These are phyloP conservation scores for Bacidia gigantensis DNA, from an alignment of 495 filamentous ascomycete genomes.

Conservation along the genomic window DNA sequence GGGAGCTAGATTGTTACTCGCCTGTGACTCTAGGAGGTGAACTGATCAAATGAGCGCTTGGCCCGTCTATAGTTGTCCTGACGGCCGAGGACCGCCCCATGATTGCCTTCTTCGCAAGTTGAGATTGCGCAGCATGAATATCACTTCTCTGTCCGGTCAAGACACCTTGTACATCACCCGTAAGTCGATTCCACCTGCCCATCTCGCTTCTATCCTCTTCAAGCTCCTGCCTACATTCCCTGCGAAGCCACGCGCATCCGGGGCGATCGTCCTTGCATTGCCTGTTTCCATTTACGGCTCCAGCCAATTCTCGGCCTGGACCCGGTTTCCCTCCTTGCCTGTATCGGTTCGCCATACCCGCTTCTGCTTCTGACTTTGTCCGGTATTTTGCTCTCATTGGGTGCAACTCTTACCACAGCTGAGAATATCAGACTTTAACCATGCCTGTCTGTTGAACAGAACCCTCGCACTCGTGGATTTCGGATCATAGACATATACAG, in stretches of 20 bases:
- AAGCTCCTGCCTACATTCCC: constrained; percentile 1
- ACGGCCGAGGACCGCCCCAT: not conserved
- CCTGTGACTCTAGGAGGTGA: not conserved
- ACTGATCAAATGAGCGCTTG: not conserved
- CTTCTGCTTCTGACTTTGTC: not conserved
- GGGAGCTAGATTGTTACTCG: too few species aligned
- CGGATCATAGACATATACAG: not conserved
- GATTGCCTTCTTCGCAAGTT: not conserved
- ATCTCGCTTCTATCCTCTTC: not conserved
- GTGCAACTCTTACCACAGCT: not conserved
- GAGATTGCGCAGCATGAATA: not conserved
- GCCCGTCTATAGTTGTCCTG: not conserved
- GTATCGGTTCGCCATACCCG: constrained; percentile 2
- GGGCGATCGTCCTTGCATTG: constrained; percentile 1
- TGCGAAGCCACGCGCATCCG: constrained; percentile 6
- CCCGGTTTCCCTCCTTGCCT: not conserved
- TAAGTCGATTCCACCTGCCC: not conserved
- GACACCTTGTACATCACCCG: not conserved
- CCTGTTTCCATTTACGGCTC: constrained; percentile 1
- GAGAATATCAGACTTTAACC: not conserved
- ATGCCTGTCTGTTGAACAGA: not conserved
- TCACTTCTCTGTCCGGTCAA: not conserved
- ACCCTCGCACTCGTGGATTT: not conserved
- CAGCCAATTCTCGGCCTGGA: not conserved
- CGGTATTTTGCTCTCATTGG: not conserved